Evolutionary conservation across 177 flowering plant genomes (phyloP), one percentile per base, ranked within the genome.

Genomic region (Vitis hybrid): DNA sequence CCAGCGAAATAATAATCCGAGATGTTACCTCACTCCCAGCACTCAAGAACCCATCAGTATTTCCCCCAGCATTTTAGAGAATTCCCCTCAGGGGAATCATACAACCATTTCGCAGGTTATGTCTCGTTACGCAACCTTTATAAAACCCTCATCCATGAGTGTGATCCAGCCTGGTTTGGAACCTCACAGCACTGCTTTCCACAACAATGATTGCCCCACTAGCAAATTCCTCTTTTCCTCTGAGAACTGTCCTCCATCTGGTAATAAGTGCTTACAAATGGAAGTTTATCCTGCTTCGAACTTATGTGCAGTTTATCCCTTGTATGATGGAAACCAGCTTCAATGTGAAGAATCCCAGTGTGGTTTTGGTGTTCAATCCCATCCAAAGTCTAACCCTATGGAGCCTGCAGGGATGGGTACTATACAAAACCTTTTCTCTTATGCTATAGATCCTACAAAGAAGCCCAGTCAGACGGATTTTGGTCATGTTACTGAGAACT

Each of bases 11-110:
- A 64, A 33, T 67, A 56, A 28, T 33, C 71, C 78, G 1, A 71
- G 75, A 51, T 73, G 68, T 64, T 83, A 83, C 65, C 81, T 83
- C 17, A 74, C 53, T 53, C 57, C 70, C 18, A 33, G 52, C 60
- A 13, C 19, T 59, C 78, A 73, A 50, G 78, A 77, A 59, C 67
- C 64, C 14, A 3, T 59, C 18, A 15, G 19, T 47, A 50, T 47
- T 22, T 44, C 72, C 49, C 20, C 71, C 14, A 52, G 28, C 54
- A 49, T 24, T 6, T 8, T 18, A 28, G 59, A 64, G 19, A 73
- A 38, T 11, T 3, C 67, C 4, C 10, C 20, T 49, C 59, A 20
- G 50, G 69, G 72, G 20, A 33, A 57, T 64, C 71, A 62, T 2
- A 38, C 54, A 28, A 12, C 22, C 31, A 69, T 9, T 18, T 18